Percentiles rank a stretch among this genome's conserved stretches.
Conservation (phyloP, 805 yeast species). For the Zygosaccharomyces gambellarensis region DNA sequence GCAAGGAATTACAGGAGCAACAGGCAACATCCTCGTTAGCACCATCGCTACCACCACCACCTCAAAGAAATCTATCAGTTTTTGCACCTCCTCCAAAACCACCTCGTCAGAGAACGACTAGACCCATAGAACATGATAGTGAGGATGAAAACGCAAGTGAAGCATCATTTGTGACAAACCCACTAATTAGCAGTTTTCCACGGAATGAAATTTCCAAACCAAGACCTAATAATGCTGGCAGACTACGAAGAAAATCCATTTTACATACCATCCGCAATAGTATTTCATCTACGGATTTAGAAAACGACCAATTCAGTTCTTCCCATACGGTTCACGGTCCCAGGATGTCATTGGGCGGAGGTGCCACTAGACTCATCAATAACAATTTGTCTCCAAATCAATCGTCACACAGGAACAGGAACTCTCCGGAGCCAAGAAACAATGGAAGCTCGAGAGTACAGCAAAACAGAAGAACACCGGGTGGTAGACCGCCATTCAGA, state of each 20-base stretch:
- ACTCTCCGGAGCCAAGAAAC: not conserved
- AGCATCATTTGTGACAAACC: conserved; percentile 34
- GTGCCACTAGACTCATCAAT: conserved; percentile 13
- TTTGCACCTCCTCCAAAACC: conserved; percentile 1
- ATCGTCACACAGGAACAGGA: conserved; percentile 1
- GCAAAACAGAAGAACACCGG: conserved; percentile 1
- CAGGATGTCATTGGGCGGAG: conserved; percentile 16
- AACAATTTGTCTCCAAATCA: conserved; percentile 1
- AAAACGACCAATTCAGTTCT: conserved; percentile 1
- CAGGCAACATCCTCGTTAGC: not conserved
- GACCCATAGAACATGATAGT: conserved; percentile 3
- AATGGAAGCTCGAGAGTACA: not conserved
- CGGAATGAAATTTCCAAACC: conserved; percentile 6
- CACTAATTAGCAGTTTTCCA: conserved; percentile 13
- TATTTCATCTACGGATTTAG: conserved; percentile 16
- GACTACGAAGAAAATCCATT: conserved; percentile 31
- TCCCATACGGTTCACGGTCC: conserved; percentile 2
- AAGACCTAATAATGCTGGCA: conserved; percentile 11
- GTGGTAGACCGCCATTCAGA: conserved; percentile 28
- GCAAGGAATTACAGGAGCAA: not conserved
- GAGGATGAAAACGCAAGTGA: conserved; percentile 32
- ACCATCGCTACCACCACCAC: not conserved
- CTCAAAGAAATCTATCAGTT: not conserved
- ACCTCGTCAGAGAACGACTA: not conserved
- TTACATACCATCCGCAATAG: conserved; percentile 33